Evolutionary conservation across 164 flowering plant species (phyloP).

Genomic region (Tetracentron sinense): DNA sequence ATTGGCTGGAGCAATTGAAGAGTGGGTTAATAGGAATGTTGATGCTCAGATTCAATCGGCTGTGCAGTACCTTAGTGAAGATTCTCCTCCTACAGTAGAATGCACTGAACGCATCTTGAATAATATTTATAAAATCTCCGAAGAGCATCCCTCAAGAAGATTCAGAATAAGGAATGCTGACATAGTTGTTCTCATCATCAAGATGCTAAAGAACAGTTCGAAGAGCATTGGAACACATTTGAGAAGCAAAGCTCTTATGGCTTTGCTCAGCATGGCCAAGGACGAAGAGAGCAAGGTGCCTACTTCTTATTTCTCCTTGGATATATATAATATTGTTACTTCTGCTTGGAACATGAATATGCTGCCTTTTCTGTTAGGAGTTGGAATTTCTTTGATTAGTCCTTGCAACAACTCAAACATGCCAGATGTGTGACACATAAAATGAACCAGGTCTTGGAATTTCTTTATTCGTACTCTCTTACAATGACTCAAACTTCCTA

Average conservation of each 20-base stretch:
- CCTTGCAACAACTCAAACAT: not conserved
- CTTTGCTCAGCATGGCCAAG: constrained; percentile 49
- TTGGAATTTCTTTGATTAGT: not conserved
- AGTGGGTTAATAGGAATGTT: constrained; percentile 52
- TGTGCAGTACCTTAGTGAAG: constrained; percentile 30
- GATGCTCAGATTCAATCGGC: constrained; percentile 39
- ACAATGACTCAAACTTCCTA: not conserved
- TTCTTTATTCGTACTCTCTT: not conserved
- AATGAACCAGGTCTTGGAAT: not conserved
- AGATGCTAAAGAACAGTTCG: constrained; percentile 35
- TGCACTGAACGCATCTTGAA: constrained; percentile 35
- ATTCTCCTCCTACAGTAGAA: constrained; percentile 30
- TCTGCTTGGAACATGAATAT: not conserved
- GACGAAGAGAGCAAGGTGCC: constrained; percentile 64
- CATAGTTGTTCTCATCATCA: constrained; percentile 33
- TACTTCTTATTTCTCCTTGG: not conserved
- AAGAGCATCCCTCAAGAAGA: constrained; percentile 44
- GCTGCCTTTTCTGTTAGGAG: not conserved
- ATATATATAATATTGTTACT: not conserved
- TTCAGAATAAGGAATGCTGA: constrained; percentile 48
- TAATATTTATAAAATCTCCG: constrained; percentile 37
- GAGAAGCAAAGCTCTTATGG: constrained; percentile 47
- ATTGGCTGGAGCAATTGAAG: constrained; percentile 58
- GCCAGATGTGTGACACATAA: not conserved
- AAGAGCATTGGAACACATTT: constrained; percentile 37